These are phyloP conservation scores for Anastatica hierochuntica DNA, from an alignment of 345 rosid species.

Conservation along the genomic window DNA sequence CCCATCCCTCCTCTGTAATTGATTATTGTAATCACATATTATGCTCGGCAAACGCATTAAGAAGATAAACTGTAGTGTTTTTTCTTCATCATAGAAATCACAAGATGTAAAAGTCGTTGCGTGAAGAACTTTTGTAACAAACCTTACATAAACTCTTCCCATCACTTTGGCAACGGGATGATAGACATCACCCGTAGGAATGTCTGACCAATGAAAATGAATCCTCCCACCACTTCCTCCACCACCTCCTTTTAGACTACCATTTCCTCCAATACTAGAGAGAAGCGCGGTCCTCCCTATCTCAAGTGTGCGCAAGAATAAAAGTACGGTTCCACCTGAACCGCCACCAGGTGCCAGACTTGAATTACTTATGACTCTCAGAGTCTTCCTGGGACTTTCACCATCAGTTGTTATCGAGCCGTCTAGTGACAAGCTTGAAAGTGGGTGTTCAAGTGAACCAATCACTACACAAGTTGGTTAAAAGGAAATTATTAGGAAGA, in stretches of 20 bases:
- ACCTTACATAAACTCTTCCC: conserved; percentile 71
- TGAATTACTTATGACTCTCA: conserved; percentile 30
- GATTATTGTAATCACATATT: too few species aligned
- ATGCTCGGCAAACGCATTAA: neutral
- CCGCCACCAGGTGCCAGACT: conserved; percentile 83
- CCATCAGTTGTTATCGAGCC: conserved; percentile 84
- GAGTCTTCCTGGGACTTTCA: conserved; percentile 52
- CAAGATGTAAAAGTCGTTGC: too few species aligned
- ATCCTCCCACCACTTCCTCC: conserved; percentile 96
- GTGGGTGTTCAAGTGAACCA: conserved; percentile 84
- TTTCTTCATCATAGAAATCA: too few species aligned
- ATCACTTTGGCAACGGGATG: conserved; percentile 64
- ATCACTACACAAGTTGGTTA: conserved; percentile 47
- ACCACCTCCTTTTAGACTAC: conserved; percentile 71
- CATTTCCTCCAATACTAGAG: conserved; percentile 73
- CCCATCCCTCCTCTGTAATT: conserved; percentile 71
- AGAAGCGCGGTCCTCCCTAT: conserved; percentile 46
- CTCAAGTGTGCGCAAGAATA: conserved; percentile 48
- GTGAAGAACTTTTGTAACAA: conserved; percentile 19
- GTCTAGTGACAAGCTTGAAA: conserved; percentile 61
- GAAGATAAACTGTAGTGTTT: conserved; percentile 1
- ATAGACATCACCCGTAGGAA: conserved; percentile 71
- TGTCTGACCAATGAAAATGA: conserved; percentile 84
- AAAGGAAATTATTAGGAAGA: conserved; percentile 1
- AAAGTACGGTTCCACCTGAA: conserved; percentile 85